Percentiles rank a stretch among this genome's conserved stretches.
Evolutionary conservation across 139 green algal species (phyloP).

Genomic region (Chlamydomonas sphaeroides): DNA sequence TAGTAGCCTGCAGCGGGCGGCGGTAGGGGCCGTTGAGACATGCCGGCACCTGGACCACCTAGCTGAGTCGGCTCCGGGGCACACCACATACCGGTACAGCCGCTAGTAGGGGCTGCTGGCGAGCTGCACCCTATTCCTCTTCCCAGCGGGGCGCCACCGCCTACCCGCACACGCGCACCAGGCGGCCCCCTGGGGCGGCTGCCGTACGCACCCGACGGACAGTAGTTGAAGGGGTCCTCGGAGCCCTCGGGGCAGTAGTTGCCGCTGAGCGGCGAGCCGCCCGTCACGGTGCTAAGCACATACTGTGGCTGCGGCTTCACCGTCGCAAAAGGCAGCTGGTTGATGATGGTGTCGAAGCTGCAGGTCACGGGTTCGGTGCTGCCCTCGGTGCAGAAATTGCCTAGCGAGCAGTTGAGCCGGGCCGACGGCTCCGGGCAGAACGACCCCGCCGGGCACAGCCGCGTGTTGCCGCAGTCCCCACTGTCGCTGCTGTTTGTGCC

Average conservation of each 20-base stretch:
- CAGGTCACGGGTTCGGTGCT: conserved; percentile 19
- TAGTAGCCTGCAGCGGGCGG: conserved; percentile 34
- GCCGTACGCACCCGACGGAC: not conserved
- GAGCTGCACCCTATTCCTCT: too few relatives aligned
- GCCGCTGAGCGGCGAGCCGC: not conserved
- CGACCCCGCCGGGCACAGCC: conserved; percentile 15
- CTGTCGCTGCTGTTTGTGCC: not conserved
- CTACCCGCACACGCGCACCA: too few relatives aligned
- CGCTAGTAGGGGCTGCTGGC: too few relatives aligned
- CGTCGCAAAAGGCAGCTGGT: not conserved
- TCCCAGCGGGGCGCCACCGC: too few relatives aligned
- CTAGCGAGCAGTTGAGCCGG: not conserved
- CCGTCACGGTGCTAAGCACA: conserved; percentile 11
- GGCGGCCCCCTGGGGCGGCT: not conserved
- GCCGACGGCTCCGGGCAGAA: conserved; percentile 2
- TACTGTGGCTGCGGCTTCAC: conserved; percentile 14
- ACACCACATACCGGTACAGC: too few relatives aligned
- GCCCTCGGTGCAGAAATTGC: conserved; percentile 13
- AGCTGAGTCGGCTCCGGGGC: too few relatives aligned
- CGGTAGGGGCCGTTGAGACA: too few relatives aligned
- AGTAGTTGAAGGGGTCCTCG: conserved; percentile 25
- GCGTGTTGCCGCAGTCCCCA: conserved; percentile 3
- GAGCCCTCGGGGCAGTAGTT: conserved; percentile 15
- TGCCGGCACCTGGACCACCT: too few relatives aligned
- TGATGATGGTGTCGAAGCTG: conserved; percentile 5